A percentile compares a stretch with the other conserved stretches of the same genome.
Evolutionary conservation across 176 grass and related monocot genomes (phyloP).

Genomic region (Oryza glumipatula): DNA sequence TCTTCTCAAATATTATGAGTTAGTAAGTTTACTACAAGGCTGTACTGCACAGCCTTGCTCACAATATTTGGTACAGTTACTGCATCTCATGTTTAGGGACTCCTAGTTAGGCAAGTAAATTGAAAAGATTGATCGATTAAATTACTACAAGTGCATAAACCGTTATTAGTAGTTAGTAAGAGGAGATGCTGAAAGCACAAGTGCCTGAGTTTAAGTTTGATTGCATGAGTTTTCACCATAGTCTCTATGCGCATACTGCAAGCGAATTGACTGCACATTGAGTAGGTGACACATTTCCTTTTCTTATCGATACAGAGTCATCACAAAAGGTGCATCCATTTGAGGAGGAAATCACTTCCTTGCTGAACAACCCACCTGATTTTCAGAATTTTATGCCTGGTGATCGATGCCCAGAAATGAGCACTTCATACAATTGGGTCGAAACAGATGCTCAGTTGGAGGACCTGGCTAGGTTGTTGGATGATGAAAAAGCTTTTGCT

Average conservation of each 20-base stretch:
- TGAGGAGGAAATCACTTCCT: slow-evolving; percentile 71
- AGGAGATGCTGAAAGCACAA: not conserved
- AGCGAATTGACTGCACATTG: not conserved
- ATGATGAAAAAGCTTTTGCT: slow-evolving; percentile 62
- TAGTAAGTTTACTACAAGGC: too few relatives aligned
- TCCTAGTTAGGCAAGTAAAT: not conserved
- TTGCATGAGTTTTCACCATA: slow-evolving; percentile 15
- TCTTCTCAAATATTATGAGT: too few relatives aligned
- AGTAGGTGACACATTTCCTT: slow-evolving; percentile 10
- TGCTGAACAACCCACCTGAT: slow-evolving; percentile 58
- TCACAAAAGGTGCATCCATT: slow-evolving; percentile 71
- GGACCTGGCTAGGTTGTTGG: slow-evolving; percentile 51
- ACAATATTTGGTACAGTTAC: too few relatives aligned
- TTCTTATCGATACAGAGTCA: slow-evolving; percentile 53
- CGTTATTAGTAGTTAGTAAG: not conserved
- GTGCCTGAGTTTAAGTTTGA: not conserved
- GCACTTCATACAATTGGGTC: slow-evolving; percentile 67
- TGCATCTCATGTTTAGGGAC: not conserved
- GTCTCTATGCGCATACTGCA: not conserved
- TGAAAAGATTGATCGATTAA: slow-evolving; percentile 4
- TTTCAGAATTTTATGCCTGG: slow-evolving; percentile 42
- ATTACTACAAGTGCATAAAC: not conserved
- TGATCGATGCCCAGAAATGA: slow-evolving; percentile 48
- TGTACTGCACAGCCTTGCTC: too few relatives aligned
- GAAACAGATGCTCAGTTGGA: slow-evolving; percentile 78